These are phyloP conservation scores for Phoma sp. DNA, from an alignment of 2,329 filamentous ascomycete species.

Conservation along the genomic window DNA sequence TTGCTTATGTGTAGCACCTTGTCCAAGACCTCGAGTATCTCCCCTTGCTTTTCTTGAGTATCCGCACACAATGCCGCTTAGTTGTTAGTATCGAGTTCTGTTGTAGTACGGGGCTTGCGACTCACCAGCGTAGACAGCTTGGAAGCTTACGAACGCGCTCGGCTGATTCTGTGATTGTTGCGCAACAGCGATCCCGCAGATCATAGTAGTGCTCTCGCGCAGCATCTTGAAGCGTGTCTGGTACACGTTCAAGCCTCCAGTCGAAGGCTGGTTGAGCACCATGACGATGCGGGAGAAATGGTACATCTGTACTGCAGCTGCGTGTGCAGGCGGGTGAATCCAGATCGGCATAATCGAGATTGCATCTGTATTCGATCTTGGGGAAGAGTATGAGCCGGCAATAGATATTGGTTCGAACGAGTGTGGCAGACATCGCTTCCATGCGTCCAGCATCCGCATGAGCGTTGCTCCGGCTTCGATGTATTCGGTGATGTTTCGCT, in stretches of 20 bases:
- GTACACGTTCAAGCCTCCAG: slow-evolving; percentile 57
- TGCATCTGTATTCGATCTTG: slow-evolving; percentile 5
- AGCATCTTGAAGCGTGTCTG: slow-evolving; percentile 53
- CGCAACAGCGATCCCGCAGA: slow-evolving; percentile 59
- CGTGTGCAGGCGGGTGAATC: slow-evolving; percentile 41
- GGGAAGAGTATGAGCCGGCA: slow-evolving; percentile 15
- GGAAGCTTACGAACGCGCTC: slow-evolving; percentile 39
- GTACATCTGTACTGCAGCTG: slow-evolving; percentile 59
- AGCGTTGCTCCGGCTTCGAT: slow-evolving; percentile 56
- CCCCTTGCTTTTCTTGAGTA: slow-evolving; percentile 26
- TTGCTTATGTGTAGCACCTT: slow-evolving; percentile 29
- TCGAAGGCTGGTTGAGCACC: slow-evolving; percentile 59
- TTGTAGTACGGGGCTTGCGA: not conserved
- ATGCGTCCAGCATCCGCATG: slow-evolving; percentile 58
- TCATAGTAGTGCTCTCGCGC: slow-evolving; percentile 55
- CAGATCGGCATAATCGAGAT: slow-evolving; percentile 27
- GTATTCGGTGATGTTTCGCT: slow-evolving; percentile 43
- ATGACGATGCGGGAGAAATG: slow-evolving; percentile 61
- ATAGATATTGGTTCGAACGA: slow-evolving; percentile 53
- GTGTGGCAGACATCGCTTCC: slow-evolving; percentile 52
- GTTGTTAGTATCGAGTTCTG: not conserved
- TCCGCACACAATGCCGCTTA: slow-evolving; percentile 30
- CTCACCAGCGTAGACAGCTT: slow-evolving; percentile 41
- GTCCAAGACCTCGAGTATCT: slow-evolving; percentile 24
- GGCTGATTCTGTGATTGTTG: slow-evolving; percentile 36